Conservation (phyloP, 306 rosid species). For the Echinosophora koreensis region DNA sequence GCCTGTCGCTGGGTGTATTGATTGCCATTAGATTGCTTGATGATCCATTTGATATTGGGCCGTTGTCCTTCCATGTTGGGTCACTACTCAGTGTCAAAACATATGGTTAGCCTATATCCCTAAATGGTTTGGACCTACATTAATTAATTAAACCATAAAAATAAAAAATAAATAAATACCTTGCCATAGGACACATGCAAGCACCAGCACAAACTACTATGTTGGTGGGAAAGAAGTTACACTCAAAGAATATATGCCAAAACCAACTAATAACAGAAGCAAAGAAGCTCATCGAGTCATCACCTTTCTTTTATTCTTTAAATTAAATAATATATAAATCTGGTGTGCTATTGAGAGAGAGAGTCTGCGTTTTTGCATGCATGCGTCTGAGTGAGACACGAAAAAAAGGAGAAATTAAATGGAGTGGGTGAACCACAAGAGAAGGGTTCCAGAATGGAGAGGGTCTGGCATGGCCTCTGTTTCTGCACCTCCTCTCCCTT, state of each 20-base stretch:
- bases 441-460: conserved; percentile 75
- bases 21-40: no score
- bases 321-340: neutral
- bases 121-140: no score
- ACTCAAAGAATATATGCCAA: conserved; percentile 87
- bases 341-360: neutral
- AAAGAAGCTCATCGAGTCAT: conserved; percentile 8
- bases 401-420: conserved; percentile 45
- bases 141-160: no score
- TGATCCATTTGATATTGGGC: no score
- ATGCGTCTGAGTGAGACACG: neutral
- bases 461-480: conserved; percentile 59
- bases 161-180: no score
- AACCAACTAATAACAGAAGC: conserved; percentile 46
- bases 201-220: conserved; percentile 45
- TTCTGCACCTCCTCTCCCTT: conserved; percentile 67
- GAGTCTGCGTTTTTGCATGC: neutral
- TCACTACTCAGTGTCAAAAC: no score
- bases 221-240: conserved; percentile 44
- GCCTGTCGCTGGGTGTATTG: no score
- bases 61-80: no score
- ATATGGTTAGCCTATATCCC: no score
- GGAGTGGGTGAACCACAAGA: conserved; percentile 69
- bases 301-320: neutral
- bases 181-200: conserved; percentile 49